Conservation (phyloP, 495 filamentous ascomycete species). For the Venustampulla echinocandica region DNA sequence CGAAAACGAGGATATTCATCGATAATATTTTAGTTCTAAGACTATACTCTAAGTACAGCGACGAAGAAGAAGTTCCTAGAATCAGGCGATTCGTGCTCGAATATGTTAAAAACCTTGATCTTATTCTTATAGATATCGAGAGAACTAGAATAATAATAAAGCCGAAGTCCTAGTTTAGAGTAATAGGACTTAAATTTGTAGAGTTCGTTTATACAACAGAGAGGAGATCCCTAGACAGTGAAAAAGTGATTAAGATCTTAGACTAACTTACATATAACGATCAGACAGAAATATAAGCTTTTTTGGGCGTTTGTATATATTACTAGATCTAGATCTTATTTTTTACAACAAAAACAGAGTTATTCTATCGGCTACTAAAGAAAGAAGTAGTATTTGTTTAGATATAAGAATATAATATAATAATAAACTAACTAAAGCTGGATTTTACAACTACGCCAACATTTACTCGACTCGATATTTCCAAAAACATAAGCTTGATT, state of each 20-base stretch:
- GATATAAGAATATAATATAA: not conserved
- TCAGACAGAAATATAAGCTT: not conserved
- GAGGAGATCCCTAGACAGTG: not conserved
- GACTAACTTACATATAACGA: not conserved
- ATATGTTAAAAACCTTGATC: not conserved
- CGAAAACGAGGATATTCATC: not conserved
- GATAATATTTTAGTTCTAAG: not conserved
- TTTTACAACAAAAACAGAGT: not conserved
- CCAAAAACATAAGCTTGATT: not conserved
- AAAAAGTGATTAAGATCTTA: slow-evolving; percentile 2
- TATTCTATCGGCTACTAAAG: not conserved
- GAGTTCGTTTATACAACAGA: not conserved
- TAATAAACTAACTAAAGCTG: not conserved
- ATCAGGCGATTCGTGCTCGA: not conserved
- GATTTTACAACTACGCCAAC: not conserved
- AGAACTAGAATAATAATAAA: not conserved
- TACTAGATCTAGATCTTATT: slow-evolving; percentile 2
- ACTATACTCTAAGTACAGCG: not conserved
- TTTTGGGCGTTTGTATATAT: slow-evolving; percentile 3
- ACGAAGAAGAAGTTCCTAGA: not conserved
- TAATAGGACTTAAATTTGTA: not conserved
- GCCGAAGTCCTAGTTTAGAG: not conserved
- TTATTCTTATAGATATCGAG: not conserved
- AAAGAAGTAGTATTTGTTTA: not conserved
- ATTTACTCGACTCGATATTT: not conserved